Evolutionary conservation across 768 basidiomycete genomes (phyloP).

Genomic region (Hortiboletus flavorubellus): DNA sequence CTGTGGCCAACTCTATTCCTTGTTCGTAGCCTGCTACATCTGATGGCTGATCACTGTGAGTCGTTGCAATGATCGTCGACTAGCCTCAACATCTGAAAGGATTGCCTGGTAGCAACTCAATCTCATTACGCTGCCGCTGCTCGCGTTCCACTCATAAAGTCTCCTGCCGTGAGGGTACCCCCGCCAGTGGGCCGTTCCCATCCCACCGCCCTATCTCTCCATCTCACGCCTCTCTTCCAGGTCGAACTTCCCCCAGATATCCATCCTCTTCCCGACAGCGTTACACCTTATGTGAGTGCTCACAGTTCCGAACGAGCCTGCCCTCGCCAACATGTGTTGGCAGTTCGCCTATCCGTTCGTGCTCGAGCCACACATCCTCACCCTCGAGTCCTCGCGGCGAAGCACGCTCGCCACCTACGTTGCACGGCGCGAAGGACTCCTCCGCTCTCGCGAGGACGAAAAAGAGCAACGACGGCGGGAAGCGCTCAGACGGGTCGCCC

Average conservation of each 20-base stretch:
- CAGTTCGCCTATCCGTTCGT: slow-evolving; percentile 98
- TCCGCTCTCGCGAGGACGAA: slow-evolving; percentile 72
- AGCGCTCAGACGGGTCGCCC: slow-evolving; percentile 72
- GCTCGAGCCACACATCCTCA: slow-evolving; percentile 81
- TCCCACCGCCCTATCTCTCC: neutral
- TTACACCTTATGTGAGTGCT: slow-evolving; percentile 76
- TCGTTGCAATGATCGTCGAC: neutral
- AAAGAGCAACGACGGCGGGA: slow-evolving; percentile 62
- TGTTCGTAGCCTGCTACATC: too few species aligned
- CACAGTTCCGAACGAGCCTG: neutral
- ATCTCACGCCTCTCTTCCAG: slow-evolving; percentile 40
- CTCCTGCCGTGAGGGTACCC: slow-evolving; percentile 86
- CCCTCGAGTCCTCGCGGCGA: slow-evolving; percentile 70
- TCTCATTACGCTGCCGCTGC: slow-evolving; percentile 79
- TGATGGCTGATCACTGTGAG: slow-evolving; percentile 25
- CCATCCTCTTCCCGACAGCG: slow-evolving; percentile 89
- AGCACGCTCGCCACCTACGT: slow-evolving; percentile 62
- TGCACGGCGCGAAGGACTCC: slow-evolving; percentile 65
- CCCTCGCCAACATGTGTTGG: neutral
- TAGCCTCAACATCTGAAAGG: neutral
- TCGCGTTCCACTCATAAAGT: slow-evolving; percentile 84
- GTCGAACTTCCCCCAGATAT: slow-evolving; percentile 87
- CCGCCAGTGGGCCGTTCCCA: slow-evolving; percentile 50
- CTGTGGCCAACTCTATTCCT: neutral
- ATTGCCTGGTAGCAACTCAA: slow-evolving; percentile 23